phyloP scores from a whole-genome alignment of 1,284 basidiomycete genomes.

The Kalmanozyma brasiliensis region DNA sequence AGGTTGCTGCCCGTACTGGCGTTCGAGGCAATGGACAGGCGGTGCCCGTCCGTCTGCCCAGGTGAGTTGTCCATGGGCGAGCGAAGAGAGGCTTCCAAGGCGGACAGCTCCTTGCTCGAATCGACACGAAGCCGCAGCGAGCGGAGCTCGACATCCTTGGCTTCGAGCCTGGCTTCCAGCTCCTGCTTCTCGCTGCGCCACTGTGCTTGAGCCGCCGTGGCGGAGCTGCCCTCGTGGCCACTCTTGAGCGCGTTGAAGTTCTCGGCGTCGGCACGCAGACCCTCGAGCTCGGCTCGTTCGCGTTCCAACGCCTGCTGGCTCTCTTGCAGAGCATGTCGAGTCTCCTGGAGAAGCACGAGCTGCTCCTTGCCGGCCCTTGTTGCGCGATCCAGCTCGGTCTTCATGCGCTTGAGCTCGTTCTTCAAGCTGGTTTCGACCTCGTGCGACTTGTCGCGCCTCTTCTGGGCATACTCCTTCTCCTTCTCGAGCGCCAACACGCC shows the following conservation, averaged over 20 bases:
- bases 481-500: constrained; percentile 77
- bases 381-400: constrained; percentile 74
- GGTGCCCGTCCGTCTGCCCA: constrained; percentile 57
- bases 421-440: constrained; percentile 74
- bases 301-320: constrained; percentile 87
- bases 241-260: constrained; percentile 47
- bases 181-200: constrained; percentile 45
- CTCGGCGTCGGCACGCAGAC: constrained; percentile 75
- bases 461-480: constrained; percentile 75
- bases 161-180: constrained; percentile 70
- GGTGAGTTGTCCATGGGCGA: background rate
- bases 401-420: constrained; percentile 65
- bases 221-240: constrained; percentile 25
- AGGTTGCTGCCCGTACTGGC: constrained; percentile 23
- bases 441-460: constrained; percentile 73
- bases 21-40: constrained; percentile 18
- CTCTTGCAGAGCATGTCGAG: constrained; percentile 87
- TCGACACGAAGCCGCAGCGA: constrained; percentile 58
- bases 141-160: constrained; percentile 37
- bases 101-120: background rate
- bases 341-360: constrained; percentile 31
- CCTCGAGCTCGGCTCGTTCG: constrained; percentile 90
- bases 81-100: constrained; percentile 5
- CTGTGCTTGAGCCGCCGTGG: constrained; percentile 36
- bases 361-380: constrained; percentile 49